Percentiles rank a stretch among this genome's conserved stretches.
phyloP scores from a whole-genome alignment of 768 basidiomycete genomes.

The Suillus americanus region DNA sequence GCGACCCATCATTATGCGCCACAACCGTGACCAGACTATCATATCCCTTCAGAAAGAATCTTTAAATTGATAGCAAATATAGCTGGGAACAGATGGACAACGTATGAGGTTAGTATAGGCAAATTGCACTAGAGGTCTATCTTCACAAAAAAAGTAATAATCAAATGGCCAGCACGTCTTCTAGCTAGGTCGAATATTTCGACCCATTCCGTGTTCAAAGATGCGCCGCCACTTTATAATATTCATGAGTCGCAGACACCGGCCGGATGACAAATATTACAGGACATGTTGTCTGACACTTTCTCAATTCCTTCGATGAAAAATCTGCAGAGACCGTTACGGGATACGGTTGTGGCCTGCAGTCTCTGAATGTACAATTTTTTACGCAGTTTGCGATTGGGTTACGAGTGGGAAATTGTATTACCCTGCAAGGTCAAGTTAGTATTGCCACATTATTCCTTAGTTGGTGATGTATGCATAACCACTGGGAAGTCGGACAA shows the following conservation, averaged over 20 bases:
- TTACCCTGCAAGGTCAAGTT: not conserved
- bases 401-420: not conserved
- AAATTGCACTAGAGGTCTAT: not conserved
- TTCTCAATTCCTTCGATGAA: not conserved
- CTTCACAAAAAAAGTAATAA: not conserved
- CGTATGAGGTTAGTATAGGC: not conserved
- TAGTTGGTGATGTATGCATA: not conserved
- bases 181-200: too few species aligned
- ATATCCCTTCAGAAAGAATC: too few species aligned
- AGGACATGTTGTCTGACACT: constrained; percentile 3
- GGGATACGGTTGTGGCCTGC: not conserved
- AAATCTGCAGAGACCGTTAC: not conserved
- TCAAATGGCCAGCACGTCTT: not conserved
- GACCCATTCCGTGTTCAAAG: not conserved
- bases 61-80: not conserved
- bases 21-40: too few species aligned
- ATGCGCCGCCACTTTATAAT: not conserved
- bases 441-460: not conserved
- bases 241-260: too few species aligned
- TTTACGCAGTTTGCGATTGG: not conserved
- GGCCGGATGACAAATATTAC: not conserved
- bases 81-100: too few species aligned
- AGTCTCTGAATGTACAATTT: not conserved
- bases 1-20: too few species aligned
- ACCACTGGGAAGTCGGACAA: constrained; percentile 1